These are phyloP conservation scores for Rhypophila decipiens DNA, from an alignment of 495 filamentous ascomycete species.

Conservation along the genomic window DNA sequence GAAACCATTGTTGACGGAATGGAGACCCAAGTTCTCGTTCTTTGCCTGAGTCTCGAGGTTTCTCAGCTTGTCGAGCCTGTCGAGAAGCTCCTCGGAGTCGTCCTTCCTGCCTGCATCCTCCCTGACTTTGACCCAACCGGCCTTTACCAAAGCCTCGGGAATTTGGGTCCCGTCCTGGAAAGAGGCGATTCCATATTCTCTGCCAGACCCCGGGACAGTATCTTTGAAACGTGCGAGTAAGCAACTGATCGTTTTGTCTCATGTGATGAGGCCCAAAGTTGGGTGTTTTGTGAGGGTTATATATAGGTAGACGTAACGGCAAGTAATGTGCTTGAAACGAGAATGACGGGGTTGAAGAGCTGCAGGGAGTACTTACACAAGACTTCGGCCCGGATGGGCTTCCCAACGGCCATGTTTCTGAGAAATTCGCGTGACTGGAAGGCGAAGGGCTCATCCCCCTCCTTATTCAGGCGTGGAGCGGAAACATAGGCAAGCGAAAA, in stretches of 20 bases:
- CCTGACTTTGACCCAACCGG: constrained; percentile 85
- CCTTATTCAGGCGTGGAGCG: constrained; percentile 76
- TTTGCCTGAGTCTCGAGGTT: constrained; percentile 75
- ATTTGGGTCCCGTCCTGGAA: constrained; percentile 67
- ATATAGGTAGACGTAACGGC: no score
- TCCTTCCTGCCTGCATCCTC: constrained; percentile 89
- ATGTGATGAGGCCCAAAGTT: no score
- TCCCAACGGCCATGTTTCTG: constrained; percentile 75
- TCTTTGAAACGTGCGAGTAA: constrained; percentile 41
- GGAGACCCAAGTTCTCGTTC: constrained; percentile 70
- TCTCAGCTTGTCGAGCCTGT: constrained; percentile 67
- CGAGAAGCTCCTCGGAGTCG: constrained; percentile 65
- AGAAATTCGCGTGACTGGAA: constrained; percentile 93
- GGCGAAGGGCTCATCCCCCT: constrained; percentile 85
- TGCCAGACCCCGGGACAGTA: constrained; percentile 72
- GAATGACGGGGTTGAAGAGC: no score
- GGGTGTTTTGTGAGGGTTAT: no score
- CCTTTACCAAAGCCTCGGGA: constrained; percentile 71
- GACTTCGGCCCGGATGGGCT: constrained; percentile 74
- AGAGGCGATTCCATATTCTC: constrained; percentile 77
- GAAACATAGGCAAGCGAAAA: constrained; percentile 88
- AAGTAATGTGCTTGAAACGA: no score
- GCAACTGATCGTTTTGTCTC: not conserved
- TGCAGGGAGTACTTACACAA: constrained; percentile 44
- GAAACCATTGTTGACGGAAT: constrained; percentile 50